Evolutionary conservation across 768 basidiomycete genomes (phyloP), one percentile per base, ranked within the genome.

Genomic region (Tulasnella sp.): DNA sequence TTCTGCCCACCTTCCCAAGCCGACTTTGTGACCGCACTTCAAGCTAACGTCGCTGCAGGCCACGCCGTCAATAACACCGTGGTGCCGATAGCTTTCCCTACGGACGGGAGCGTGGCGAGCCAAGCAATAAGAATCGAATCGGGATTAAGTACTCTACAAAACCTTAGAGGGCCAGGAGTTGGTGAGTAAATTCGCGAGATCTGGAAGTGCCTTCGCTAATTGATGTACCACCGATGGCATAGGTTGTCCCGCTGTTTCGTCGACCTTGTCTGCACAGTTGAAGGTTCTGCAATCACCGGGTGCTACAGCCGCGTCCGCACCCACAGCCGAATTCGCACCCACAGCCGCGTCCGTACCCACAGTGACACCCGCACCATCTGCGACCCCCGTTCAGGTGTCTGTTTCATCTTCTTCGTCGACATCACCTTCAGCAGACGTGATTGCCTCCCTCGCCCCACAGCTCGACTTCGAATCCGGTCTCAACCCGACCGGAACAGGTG

Each of bases 401-500:
- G 7, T 27, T 48, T 19, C 51, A 9, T 13, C 24, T 7, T 29
- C 23, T 29, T 34, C 51, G 13, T 5, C 26, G 7, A 19, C n/a
- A n/a, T 11, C 11, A n/a, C 45, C n/a, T 48, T 48, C 45, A 21
- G 43, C 60, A 41, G 58, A 30, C 26, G 47, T 43, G 26, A 55
- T 64, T 29, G 27, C 45, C n/a, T 66, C 72, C 2, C 75, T 83
- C 15, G 78, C 83, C 23, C 85, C 85, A 3, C 68, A 78, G 21
- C 80, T 86, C 51, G 85, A 82, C n/a, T 73, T 77, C 64, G 56
- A 67, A 44, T 64, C 83, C 2, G 82, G 81, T 15, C 43, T 77
- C 7, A 84, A 85, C 66, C 84, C 85, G 11, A 80, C 80, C 29
- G 74, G 85, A 15, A 82, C 81, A 4, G 85, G 83, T n/a, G 78